These are phyloP conservation scores for Neospora caninum DNA, from an alignment of 169 alveolate genomes.

Conservation along the genomic window DNA sequence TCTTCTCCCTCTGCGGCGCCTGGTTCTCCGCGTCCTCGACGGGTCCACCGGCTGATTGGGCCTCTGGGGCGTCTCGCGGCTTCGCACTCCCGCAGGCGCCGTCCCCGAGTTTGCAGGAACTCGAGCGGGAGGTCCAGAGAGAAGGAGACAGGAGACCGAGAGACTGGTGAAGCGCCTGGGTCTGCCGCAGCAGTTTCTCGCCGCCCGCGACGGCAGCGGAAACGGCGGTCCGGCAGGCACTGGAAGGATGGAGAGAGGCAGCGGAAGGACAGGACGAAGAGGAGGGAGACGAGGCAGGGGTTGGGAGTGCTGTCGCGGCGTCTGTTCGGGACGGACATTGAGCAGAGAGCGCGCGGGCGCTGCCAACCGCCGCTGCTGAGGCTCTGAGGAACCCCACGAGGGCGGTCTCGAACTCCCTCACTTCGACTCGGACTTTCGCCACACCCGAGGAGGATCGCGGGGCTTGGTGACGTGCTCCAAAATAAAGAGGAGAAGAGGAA, in stretches of 20 bases:
- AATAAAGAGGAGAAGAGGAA: too few relatives aligned
- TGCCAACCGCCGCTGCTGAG: background rate
- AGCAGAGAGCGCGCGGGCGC: background rate
- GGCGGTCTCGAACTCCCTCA: background rate
- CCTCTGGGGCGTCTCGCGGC: background rate
- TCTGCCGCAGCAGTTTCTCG: background rate
- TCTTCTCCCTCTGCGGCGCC: background rate
- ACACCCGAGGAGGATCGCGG: too few relatives aligned
- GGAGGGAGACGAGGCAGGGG: background rate
- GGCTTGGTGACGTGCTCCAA: too few relatives aligned
- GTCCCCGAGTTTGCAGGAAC: too few relatives aligned
- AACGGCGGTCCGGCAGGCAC: background rate
- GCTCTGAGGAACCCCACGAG: background rate
- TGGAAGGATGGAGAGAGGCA: too few relatives aligned
- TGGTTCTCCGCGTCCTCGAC: background rate
- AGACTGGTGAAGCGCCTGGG: background rate
- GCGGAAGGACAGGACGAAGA: background rate
- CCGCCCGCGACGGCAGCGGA: background rate
- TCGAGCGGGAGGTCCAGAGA: too few relatives aligned
- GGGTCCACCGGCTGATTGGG: background rate
- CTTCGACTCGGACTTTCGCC: background rate
- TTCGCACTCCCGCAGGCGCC: background rate
- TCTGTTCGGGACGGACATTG: background rate
- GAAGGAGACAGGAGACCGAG: background rate
- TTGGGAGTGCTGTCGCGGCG: background rate